A percentile compares a stretch with the other conserved stretches of the same genome.
Conservation (phyloP, 352 stramenopile species). For the Globisporangium polare region DNA sequence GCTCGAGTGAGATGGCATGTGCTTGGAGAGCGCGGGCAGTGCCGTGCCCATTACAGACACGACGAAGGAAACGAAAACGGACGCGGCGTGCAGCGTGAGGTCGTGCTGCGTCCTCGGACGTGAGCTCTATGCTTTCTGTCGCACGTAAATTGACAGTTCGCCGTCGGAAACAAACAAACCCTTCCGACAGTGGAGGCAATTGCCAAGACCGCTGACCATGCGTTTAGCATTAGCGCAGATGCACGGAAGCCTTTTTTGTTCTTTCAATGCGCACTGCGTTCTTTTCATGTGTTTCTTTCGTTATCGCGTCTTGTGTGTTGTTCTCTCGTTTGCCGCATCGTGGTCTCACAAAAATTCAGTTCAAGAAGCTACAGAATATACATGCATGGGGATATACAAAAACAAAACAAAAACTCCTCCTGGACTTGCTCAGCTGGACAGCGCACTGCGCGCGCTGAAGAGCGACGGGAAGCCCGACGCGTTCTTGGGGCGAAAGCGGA, state of each 20-base stretch:
- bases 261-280: neutral
- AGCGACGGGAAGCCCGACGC: conserved; percentile 41
- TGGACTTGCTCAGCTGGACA: neutral
- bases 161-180: neutral
- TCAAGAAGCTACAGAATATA: neutral
- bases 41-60: conserved; percentile 39
- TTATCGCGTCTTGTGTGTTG: neutral
- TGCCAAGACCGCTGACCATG: too few species aligned
- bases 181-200: too few species aligned
- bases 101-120: conserved; percentile 38
- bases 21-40: conserved; percentile 40
- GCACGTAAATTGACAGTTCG: too few species aligned
- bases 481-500: conserved; percentile 62
- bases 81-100: conserved; percentile 39
- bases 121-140: conserved; percentile 24
- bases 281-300: neutral
- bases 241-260: too few species aligned
- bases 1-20: conserved; percentile 27
- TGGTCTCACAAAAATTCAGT: conserved; percentile 1
- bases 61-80: conserved; percentile 56
- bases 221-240: too few species aligned
- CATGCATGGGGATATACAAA: neutral
- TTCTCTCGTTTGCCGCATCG: neutral
- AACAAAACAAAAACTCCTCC: neutral
- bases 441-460: conserved; percentile 18